These are phyloP conservation scores for Chrysanthemum seticuspe DNA, from an alignment of 129 eudicot genomes.

Conservation along the genomic window DNA sequence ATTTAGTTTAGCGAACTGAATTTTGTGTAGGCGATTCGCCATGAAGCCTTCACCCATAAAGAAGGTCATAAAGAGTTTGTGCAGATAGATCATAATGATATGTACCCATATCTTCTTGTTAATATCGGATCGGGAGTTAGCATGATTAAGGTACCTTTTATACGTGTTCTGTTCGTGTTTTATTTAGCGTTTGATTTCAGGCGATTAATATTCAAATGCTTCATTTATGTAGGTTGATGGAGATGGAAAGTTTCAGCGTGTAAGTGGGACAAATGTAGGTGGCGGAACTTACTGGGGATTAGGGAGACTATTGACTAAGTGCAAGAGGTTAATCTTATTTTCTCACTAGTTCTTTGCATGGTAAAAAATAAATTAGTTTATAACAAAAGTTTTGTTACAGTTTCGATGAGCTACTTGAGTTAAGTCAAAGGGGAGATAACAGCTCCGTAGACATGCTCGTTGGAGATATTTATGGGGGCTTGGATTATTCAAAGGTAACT, in stretches of 20 bases:
- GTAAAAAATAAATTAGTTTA: background rate
- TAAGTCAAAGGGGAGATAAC: slow-evolving; percentile 94
- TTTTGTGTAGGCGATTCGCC: slow-evolving; percentile 83
- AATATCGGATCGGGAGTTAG: slow-evolving; percentile 99
- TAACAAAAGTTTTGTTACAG: slow-evolving; percentile 31
- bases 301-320: slow-evolving; percentile 85
- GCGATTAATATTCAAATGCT: slow-evolving; percentile 3
- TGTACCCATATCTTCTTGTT: slow-evolving; percentile 92
- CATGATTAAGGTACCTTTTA: slow-evolving; percentile 73
- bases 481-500: slow-evolving; percentile 91
- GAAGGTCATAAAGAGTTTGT: slow-evolving; percentile 96
- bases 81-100: slow-evolving; percentile 90
- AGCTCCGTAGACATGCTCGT: slow-evolving; percentile 94
- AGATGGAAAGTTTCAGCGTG: slow-evolving; percentile 88
- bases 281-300: slow-evolving; percentile 99
- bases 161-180: background rate
- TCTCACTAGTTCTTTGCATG: slow-evolving; percentile 5
- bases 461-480: slow-evolving; percentile 96
- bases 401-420: slow-evolving; percentile 88
- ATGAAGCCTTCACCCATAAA: slow-evolving; percentile 97
- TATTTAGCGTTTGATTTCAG: background rate
- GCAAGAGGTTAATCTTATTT: slow-evolving; percentile 67
- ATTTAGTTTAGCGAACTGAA: background rate
- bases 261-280: slow-evolving; percentile 98
- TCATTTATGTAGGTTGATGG: slow-evolving; percentile 77